These are phyloP conservation scores for Ceratonia siliqua DNA, from an alignment of 306 rosid genomes.

Conservation along the genomic window DNA sequence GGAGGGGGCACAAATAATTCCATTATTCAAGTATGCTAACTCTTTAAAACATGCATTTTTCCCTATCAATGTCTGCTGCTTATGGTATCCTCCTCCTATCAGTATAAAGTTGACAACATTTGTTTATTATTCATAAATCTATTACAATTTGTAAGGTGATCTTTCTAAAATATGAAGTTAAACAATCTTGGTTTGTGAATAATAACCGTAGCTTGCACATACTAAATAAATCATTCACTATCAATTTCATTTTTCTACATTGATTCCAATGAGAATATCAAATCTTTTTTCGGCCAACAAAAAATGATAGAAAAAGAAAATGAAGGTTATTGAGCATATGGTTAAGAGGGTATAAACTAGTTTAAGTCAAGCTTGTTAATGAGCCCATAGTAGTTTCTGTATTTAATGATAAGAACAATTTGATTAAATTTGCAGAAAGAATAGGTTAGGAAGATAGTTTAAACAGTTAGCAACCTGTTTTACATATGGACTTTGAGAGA, in stretches of 20 bases:
- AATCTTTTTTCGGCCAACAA: not conserved
- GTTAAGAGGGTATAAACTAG: not conserved
- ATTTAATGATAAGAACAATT: not conserved
- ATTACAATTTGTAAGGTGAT: constrained; percentile 10
- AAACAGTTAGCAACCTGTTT: constrained; percentile 24
- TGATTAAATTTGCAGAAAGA: constrained; percentile 23
- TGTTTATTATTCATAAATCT: not conserved
- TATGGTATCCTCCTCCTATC: not conserved
- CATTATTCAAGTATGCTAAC: constrained; percentile 41
- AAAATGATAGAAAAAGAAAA: not conserved
- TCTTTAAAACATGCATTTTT: too few species aligned
- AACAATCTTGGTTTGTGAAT: constrained; percentile 18
- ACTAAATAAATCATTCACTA: not conserved
- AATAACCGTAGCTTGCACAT: not conserved
- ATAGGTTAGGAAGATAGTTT: not conserved
- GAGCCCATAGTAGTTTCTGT: constrained; percentile 11
- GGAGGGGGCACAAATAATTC: constrained; percentile 30
- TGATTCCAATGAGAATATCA: not conserved
- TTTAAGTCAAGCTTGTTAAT: not conserved
- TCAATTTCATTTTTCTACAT: constrained; percentile 12
- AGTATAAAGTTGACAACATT: not conserved
- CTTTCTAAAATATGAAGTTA: constrained; percentile 6
- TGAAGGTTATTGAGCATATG: not conserved
- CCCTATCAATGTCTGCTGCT: constrained; percentile 8
- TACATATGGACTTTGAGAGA: not conserved